Percentiles rank a stretch among this genome's conserved stretches.
phyloP scores from a whole-genome alignment of 352 stramenopile genomes.

The Elongisporangium anandrum region DNA sequence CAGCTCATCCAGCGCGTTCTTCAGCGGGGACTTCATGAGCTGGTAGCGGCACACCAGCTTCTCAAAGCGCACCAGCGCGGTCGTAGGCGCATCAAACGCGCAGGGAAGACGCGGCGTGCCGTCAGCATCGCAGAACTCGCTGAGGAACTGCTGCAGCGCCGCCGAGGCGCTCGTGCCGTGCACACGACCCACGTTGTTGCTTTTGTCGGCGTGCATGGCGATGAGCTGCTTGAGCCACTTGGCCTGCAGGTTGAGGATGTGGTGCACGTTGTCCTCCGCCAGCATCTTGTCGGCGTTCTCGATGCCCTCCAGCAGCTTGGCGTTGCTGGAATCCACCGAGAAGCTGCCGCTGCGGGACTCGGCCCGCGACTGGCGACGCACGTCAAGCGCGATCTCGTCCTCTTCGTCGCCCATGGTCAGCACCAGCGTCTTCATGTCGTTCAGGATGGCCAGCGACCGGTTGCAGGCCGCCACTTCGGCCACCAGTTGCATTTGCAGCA shows the following conservation, averaged over 20 bases:
- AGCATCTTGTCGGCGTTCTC: constrained; percentile 49
- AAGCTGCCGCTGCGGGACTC: constrained; percentile 23
- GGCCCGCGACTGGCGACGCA: constrained; percentile 2
- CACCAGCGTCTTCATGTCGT: constrained; percentile 36
- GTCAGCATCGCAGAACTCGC: constrained; percentile 17
- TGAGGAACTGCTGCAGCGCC: constrained; percentile 34
- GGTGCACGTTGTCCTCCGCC: constrained; percentile 52
- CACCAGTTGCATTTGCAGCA: constrained; percentile 69
- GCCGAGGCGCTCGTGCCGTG: constrained; percentile 8
- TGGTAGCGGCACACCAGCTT: constrained; percentile 59
- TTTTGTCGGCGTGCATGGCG: constrained; percentile 46
- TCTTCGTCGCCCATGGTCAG: constrained; percentile 21
- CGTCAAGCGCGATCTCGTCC: constrained; percentile 2
- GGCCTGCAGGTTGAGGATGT: constrained; percentile 55
- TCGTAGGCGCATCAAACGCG: constrained; percentile 34
- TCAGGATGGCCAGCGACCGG: constrained; percentile 48
- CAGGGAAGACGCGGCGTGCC: constrained; percentile 20
- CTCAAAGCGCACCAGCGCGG: constrained; percentile 57
- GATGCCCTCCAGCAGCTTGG: constrained; percentile 43
- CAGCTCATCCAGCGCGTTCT: constrained; percentile 59
- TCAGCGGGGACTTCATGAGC: constrained; percentile 52
- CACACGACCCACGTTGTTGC: constrained; percentile 4
- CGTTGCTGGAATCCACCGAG: constrained; percentile 18
- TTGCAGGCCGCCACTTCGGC: constrained; percentile 58
- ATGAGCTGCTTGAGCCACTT: constrained; percentile 49